Percentiles rank a stretch among this genome's conserved stretches.
Evolutionary conservation across 1,284 basidiomycete genomes (phyloP).

Genomic region (Apiotrichum laibachii): DNA sequence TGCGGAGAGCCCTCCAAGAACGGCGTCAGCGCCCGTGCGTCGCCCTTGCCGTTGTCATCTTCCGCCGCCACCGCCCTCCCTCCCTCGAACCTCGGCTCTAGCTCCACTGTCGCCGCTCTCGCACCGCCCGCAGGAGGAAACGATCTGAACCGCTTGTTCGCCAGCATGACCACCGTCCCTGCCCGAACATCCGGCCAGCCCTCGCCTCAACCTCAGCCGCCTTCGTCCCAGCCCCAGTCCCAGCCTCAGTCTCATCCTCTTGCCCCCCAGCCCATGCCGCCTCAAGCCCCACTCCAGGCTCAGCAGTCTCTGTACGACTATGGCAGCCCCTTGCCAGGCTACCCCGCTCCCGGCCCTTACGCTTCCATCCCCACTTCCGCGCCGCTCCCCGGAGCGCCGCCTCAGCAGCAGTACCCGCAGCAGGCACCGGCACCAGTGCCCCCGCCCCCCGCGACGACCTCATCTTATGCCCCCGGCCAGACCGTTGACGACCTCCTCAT

Average conservation of each 20-base stretch:
- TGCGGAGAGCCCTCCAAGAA: constrained; percentile 38
- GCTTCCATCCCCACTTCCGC: not conserved
- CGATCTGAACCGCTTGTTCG: constrained; percentile 41
- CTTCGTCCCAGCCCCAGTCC: not conserved
- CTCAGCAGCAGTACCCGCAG: not conserved
- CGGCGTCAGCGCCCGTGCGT: constrained; percentile 1
- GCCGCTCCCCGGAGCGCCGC: not conserved
- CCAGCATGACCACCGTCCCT: constrained; percentile 27
- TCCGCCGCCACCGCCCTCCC: not conserved
- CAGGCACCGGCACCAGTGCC: constrained; percentile 5
- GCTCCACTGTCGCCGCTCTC: not conserved
- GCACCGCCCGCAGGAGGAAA: constrained; percentile 14
- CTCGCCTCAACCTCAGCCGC: not conserved
- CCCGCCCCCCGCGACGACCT: constrained; percentile 1
- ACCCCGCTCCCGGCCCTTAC: not conserved
- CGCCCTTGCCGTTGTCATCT: not conserved
- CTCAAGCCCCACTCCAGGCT: not conserved
- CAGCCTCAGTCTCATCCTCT: not conserved
- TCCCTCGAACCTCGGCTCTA: not conserved
- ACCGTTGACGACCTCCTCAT: constrained; percentile 45
- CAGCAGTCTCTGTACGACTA: not conserved
- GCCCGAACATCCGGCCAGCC: constrained; percentile 4
- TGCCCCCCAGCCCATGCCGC: not conserved
- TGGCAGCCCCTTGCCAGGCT: not conserved
- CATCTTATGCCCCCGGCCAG: constrained; percentile 30